Conservation (phyloP, 78 protist species). For the Paratrimastix pyriformis region DNA sequence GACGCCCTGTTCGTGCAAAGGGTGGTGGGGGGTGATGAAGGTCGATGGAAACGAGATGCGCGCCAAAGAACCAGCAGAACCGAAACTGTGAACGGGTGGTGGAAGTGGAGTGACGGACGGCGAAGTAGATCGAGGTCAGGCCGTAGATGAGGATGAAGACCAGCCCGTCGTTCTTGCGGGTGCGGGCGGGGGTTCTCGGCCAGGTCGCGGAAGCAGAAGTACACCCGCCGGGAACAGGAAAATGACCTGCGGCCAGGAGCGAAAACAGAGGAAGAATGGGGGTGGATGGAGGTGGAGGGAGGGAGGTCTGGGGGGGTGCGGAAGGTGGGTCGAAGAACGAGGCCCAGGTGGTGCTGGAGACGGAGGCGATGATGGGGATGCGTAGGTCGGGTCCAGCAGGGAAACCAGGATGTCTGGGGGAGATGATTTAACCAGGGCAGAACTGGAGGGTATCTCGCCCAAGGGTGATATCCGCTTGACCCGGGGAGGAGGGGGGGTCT, state of each 20-base stretch:
- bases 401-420: too few species aligned
- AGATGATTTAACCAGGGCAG: too few species aligned
- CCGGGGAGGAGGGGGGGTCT: not conserved
- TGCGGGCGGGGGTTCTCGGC: not conserved
- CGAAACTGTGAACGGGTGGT: not conserved
- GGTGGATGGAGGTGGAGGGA: not conserved
- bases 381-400: too few species aligned
- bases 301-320: not conserved
- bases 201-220: too few species aligned
- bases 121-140: slow-evolving; percentile 9
- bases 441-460: too few species aligned
- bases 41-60: not conserved
- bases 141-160: slow-evolving; percentile 18
- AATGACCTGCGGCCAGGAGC: not conserved
- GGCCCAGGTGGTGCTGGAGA: too few species aligned
- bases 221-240: too few species aligned
- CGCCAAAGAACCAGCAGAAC: not conserved
- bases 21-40: not conserved
- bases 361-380: too few species aligned
- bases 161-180: slow-evolving; percentile 11
- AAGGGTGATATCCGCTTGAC: too few species aligned
- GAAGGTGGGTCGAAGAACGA: not conserved
- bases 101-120: too few species aligned
- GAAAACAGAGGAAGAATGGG: not conserved
- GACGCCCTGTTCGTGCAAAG: not conserved